Percentiles rank a stretch among this genome's conserved stretches.
Evolutionary conservation across 371 early-diverging fungal species (phyloP).

Genomic region (Lichtheimia corymbifera): DNA sequence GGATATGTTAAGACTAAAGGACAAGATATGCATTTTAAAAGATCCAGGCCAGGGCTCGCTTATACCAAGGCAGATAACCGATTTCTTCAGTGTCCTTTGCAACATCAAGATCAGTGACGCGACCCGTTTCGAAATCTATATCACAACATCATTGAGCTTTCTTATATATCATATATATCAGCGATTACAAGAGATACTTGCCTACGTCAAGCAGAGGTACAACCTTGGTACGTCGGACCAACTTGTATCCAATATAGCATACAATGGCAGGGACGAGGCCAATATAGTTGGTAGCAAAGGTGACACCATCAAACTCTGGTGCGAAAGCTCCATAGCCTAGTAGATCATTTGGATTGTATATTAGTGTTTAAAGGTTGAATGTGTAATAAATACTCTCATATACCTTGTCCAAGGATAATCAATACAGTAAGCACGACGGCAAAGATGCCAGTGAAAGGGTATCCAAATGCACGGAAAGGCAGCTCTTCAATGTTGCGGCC

Average conservation of each 20-base stretch:
- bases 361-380: constrained; percentile 3
- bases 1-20: background rate
- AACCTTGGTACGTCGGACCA: constrained; percentile 45
- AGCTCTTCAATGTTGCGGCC: constrained; percentile 60
- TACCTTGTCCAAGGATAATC: constrained; percentile 60
- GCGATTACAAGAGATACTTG: constrained; percentile 9
- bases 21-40: constrained; percentile 4
- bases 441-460: constrained; percentile 63
- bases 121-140: constrained; percentile 33
- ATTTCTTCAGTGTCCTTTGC: constrained; percentile 31
- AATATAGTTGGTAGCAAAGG: constrained; percentile 29
- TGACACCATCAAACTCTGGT: constrained; percentile 21
- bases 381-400: background rate
- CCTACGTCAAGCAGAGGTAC: constrained; percentile 58
- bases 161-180: background rate
- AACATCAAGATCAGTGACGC: constrained; percentile 33
- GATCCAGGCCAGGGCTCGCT: constrained; percentile 12
- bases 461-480: constrained; percentile 68
- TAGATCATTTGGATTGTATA: background rate
- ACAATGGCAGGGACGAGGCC: constrained; percentile 39
- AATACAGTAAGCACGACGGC: constrained; percentile 41
- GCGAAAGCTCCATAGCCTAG: constrained; percentile 27
- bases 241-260: constrained; percentile 40
- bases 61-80: constrained; percentile 13
- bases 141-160: background rate